Evolutionary conservation across 371 early-diverging fungal genomes (phyloP).

Genomic region (Mortierella sp.): DNA sequence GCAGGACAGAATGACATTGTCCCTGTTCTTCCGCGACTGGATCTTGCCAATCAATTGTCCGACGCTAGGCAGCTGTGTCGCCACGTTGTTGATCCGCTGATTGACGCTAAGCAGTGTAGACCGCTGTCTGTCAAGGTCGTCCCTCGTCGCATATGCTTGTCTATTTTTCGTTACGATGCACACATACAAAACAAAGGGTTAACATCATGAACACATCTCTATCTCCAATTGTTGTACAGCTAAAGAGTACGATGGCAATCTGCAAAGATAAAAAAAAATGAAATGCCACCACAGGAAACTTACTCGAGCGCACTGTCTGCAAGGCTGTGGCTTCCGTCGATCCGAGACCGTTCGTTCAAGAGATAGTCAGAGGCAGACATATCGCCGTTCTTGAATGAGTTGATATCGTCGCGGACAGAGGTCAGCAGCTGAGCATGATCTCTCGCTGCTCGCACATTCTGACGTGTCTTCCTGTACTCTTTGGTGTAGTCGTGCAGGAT

Average conservation of each 20-base stretch:
- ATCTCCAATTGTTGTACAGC: neutral
- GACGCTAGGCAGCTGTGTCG: conserved; percentile 50
- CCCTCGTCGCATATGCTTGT: conserved; percentile 54
- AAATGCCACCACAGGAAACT: neutral
- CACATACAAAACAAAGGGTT: neutral
- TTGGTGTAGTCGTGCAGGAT: conserved; percentile 50
- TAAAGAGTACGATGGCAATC: neutral
- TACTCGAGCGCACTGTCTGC: conserved; percentile 58
- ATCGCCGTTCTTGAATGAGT: conserved; percentile 39
- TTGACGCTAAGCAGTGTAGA: conserved; percentile 45
- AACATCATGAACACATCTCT: neutral
- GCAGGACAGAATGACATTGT: conserved; percentile 56
- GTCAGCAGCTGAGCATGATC: conserved; percentile 52
- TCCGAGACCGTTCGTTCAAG: conserved; percentile 48
- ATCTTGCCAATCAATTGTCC: conserved; percentile 57
- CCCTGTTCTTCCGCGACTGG: conserved; percentile 53
- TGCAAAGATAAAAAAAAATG: no score
- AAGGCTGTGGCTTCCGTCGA: conserved; percentile 53
- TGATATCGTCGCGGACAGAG: conserved; percentile 53
- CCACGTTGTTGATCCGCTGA: conserved; percentile 53
- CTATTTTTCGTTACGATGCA: conserved; percentile 9
- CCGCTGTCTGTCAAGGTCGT: conserved; percentile 50
- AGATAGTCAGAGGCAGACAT: conserved; percentile 49
- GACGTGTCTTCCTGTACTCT: conserved; percentile 53
- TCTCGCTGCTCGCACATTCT: conserved; percentile 52